Base-by-base conservation (phyloP, 1,284 basidiomycete species). In the Tylopilus sp. region DNA sequence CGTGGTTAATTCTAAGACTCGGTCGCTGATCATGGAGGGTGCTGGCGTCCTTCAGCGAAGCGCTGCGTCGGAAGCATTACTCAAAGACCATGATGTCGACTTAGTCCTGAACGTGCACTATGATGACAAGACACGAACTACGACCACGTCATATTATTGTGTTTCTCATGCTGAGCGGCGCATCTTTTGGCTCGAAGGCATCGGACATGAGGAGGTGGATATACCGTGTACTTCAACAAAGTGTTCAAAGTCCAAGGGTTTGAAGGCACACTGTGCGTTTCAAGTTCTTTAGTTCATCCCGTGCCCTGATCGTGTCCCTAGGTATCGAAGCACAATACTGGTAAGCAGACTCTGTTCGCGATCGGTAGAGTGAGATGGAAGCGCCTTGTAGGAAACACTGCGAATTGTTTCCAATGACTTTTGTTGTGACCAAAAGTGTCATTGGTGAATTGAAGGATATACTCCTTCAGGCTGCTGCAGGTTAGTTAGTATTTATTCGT, bases 311-410 rank as follows among this genome's bases (percentile, higher is more conserved):
- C 29, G 33, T 59, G 18, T 36, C 12, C 7, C 32, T 29, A 76
- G 75, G 78, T 64, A 59, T 72, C 53, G 72, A 75, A 54, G 74
- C 72, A 6, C 75, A 77, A 41, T 77, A 77, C 56, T 77, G 75
- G 75, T 79, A 53, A 65, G 77, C 26, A 4, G 15, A 5, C 3
- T 24, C 10, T 16, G 38, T 19, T n/a, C 4, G 9, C n/a, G 15
- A 33, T 36, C 6, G 32, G 22, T 10, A 22, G 9, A 2, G 7
- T 29, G n/a, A 57, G 47, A 58, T 57, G 24, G 22, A 61, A 10
- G 4, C 26, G 19, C 8, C n/a, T 33, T 44, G 36, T 54, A 77
- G 75, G 75, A 73, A 60, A 57, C 77, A 77, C 49, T 77, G 78
- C 53, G 77, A 77, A 58, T 55, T 77, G 8, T 79, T 77, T 60